Evolutionary conservation across 495 filamentous ascomycete species (phyloP), one percentile per base, ranked within the genome.

Genomic region (Penicillium canescens): DNA sequence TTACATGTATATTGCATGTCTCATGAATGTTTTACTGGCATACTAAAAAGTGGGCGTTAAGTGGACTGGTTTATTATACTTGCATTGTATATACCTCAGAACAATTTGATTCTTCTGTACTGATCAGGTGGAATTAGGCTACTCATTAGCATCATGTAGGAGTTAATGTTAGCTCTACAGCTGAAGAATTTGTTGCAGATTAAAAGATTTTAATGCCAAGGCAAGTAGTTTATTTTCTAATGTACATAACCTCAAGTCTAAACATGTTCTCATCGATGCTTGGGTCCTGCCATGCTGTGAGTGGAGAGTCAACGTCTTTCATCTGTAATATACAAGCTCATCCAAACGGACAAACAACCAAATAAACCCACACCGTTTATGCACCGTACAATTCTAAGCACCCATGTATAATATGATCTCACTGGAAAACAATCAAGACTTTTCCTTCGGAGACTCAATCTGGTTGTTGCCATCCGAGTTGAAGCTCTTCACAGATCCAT

Each of bases 401-500:
- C 23, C 13, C 7, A 45, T 18, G 31, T 10, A 26, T 2, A 21
- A 31, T 8, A 31, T 2, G 11, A 40, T 2, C 12, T 5, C 18
- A 18, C 14, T 26, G 28, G 35, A 38, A 5, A 42, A 11, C 46
- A 26, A 46, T 34, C 26, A 46, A 21, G 46, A 37, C 42, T 56
- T 43, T 23, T 59, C 18, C 13, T 38, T 23, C 33, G 46, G 6
- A 12, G 50, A 34, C 4, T 31, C 52, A 34, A 57, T 21, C 2
- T 23, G n/a, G 37, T 54, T 43, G 8, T 45, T 37, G 13, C 59
- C 62, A 24, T 60, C 49, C 33, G 40, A 23, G 20, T 41, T 41
- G 18, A 55, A 53, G 23, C 61, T 68, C 46, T 63, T 65, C 16
- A 69, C 61, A n/a, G 71, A 68, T 12, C 80, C 83, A 63, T 89